These are phyloP conservation scores for Penicillium digitatum DNA, from an alignment of 2,329 filamentous ascomycete species.

Conservation along the genomic window DNA sequence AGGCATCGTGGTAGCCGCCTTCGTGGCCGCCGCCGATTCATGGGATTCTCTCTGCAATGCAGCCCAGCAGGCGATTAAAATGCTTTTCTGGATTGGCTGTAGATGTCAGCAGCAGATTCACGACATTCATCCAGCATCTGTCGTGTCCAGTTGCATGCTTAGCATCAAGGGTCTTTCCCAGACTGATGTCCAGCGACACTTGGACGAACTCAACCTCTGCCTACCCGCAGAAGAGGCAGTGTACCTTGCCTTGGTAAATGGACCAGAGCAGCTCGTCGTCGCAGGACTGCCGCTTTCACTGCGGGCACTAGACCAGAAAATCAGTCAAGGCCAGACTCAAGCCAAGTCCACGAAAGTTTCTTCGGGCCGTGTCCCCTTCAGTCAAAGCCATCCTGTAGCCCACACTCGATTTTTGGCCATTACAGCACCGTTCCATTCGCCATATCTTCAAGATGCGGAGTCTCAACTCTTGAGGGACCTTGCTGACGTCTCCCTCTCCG, in stretches of 20 bases:
- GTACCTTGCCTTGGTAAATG: constrained; percentile 29
- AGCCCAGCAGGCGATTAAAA: constrained; percentile 26
- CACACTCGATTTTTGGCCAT: constrained; percentile 36
- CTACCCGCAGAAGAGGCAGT: constrained; percentile 24
- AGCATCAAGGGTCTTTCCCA: constrained; percentile 25
- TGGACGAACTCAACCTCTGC: constrained; percentile 23
- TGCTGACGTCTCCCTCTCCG: neutral
- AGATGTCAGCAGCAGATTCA: constrained; percentile 26
- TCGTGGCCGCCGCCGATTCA: constrained; percentile 26
- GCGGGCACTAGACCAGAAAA: constrained; percentile 15
- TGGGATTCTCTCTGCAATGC: constrained; percentile 33
- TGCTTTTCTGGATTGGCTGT: constrained; percentile 37
- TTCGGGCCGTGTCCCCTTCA: constrained; percentile 13
- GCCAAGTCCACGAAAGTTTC: constrained; percentile 11
- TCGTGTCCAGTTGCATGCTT: constrained; percentile 20
- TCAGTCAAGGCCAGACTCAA: neutral
- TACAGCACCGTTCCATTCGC: constrained; percentile 38
- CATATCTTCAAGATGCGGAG: constrained; percentile 27
- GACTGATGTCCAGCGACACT: constrained; percentile 18
- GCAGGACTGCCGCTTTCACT: constrained; percentile 30
- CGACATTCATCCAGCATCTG: constrained; percentile 20
- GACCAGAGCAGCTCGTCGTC: constrained; percentile 29
- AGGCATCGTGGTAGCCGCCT: constrained; percentile 36
- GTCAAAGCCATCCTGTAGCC: constrained; percentile 29
- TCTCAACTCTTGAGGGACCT: constrained; percentile 13